Evolutionary conservation across 1,284 basidiomycete genomes (phyloP), one percentile per base, ranked within the genome.

Genomic region (Heterobasidion occidentale): DNA sequence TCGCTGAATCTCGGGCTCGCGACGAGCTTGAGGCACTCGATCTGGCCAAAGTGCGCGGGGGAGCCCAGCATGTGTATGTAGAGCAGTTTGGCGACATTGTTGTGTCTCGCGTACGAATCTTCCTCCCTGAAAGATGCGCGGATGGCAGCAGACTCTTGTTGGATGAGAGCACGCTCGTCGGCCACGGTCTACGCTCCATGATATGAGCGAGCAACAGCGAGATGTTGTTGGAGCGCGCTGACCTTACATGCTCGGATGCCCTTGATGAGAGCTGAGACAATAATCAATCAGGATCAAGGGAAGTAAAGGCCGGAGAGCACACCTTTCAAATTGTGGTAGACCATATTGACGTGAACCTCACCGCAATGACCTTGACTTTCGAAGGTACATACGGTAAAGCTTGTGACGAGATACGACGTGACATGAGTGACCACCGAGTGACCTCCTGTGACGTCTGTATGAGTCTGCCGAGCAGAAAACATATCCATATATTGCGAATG

Each of bases 31-130:
- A 99, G 80, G 74, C 97, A 99, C 77, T 99, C 97, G 70, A 99
- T 98, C 78, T 99, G 97, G 52, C 97, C 97, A 68, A 98, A 99
- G 71, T 99, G 97, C 35, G 97, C 97, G 3, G 96, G 94, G 58
- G 97, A 98, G 57, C 97, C 97, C 27, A 99, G 88, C 97, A 99
- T 99, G 73, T 99, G 95, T 71, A 99, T 99, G 77, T 99, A 99
- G 61, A 99, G 86, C 20, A 99, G 83, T 71, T 99, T 99, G 59
- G 96, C 95, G 68, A 99, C 90, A 75, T 97, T 98, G 79, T 98
- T 94, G 72, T 98, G 91, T 57, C 95, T 87, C 59, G 91, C 80
- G 72, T 88, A 91, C 45, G 92, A 88, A 75, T 96, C 93, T 70
- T 99, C 97, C 70, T 98, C 95, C 63, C 96, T 90, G 76, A 99